phyloP scores from a whole-genome alignment of 225 moss, liverwort and hornwort species.

The Lunularia cruciata region DNA sequence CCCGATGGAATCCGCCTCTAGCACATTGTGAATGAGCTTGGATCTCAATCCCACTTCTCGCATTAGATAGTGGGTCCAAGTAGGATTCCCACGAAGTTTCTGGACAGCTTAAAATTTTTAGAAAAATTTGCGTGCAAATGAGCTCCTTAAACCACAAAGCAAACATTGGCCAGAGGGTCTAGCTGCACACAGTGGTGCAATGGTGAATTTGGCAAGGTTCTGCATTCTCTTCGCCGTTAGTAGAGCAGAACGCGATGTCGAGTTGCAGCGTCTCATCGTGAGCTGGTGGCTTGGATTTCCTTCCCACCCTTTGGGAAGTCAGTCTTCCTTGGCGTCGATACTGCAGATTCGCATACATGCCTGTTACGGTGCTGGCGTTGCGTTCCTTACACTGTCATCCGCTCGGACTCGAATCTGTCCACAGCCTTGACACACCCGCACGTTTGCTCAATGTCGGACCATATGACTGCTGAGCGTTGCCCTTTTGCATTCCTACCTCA shows the following conservation, averaged over 20 bases:
- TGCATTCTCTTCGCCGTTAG: constrained; percentile 5
- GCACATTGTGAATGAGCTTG: constrained; percentile 24
- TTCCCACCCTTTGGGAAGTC: constrained; percentile 3
- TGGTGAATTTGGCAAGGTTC: background rate
- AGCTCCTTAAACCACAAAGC: no score
- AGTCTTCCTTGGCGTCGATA: background rate
- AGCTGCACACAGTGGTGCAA: background rate
- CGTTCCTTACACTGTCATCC: background rate
- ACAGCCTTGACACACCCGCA: background rate
- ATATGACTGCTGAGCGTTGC: background rate
- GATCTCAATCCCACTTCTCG: constrained; percentile 35
- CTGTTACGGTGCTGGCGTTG: background rate
- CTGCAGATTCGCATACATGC: constrained; percentile 5
- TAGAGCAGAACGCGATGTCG: constrained; percentile 18
- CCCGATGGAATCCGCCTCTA: constrained; percentile 19
- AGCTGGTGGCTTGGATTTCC: constrained; percentile 13
- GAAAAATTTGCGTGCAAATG: background rate
- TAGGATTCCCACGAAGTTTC: constrained; percentile 20
- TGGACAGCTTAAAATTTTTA: background rate
- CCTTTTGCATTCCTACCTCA: background rate
- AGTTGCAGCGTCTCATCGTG: constrained; percentile 20
- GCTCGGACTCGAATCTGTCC: constrained; percentile 4
- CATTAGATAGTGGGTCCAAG: constrained; percentile 30
- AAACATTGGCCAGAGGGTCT: background rate
- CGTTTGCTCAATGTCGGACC: background rate